These are phyloP conservation scores for Penicillium sp. DNA, from an alignment of 2,329 filamentous ascomycete genomes.

Conservation along the genomic window DNA sequence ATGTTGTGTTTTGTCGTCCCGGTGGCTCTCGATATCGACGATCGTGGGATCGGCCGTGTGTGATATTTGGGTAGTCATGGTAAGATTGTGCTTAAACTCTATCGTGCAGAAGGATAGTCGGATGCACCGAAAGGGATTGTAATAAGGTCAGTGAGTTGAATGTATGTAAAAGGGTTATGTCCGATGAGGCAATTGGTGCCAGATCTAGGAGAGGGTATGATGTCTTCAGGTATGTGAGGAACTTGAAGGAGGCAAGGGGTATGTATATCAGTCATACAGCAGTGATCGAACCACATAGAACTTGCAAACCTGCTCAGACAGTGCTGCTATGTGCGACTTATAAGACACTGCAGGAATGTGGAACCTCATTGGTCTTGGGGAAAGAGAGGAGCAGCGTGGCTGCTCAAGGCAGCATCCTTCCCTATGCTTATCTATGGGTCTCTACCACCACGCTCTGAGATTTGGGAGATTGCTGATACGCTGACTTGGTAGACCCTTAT, in stretches of 20 bases:
- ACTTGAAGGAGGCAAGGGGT: neutral
- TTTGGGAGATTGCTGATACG: neutral
- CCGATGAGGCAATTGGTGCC: neutral
- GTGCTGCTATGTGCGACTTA: neutral
- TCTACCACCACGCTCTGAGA: neutral
- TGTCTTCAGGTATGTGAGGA: neutral
- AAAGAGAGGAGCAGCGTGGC: neutral
- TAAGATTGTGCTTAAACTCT: neutral
- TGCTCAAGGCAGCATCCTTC: neutral
- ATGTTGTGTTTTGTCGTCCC: neutral
- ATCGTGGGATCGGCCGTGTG: neutral
- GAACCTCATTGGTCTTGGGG: neutral
- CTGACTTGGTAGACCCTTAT: neutral
- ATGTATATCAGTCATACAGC: neutral
- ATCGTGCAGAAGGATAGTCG: too few species aligned
- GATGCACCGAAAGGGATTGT: neutral
- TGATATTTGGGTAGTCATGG: neutral
- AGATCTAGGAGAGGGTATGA: neutral
- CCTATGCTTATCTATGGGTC: conserved; percentile 7
- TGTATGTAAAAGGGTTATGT: neutral
- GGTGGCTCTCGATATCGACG: neutral
- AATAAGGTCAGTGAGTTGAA: neutral
- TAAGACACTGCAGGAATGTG: neutral
- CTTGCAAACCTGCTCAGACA: neutral
- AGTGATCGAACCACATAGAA: neutral